These are phyloP conservation scores for Kickxella alabastrina DNA, from an alignment of 192 early-diverging fungal genomes.

Conservation along the genomic window DNA sequence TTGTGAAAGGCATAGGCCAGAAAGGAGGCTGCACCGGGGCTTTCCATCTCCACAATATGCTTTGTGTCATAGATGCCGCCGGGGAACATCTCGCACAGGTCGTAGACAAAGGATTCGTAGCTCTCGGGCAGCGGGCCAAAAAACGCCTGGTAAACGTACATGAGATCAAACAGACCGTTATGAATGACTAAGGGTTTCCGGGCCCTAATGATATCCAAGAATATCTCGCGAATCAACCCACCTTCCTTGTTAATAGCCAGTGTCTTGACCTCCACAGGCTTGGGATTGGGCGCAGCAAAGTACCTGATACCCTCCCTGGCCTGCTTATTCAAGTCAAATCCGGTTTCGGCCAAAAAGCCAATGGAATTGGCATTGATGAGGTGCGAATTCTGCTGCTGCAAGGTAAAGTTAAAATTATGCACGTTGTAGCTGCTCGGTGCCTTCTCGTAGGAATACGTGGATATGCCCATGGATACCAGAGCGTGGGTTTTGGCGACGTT, in stretches of 20 bases:
- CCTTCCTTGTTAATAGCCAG: constrained; percentile 33
- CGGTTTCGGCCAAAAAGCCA: constrained; percentile 76
- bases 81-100: constrained; percentile 77
- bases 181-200: constrained; percentile 78
- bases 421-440: constrained; percentile 61
- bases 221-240: constrained; percentile 55
- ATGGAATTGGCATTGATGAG: constrained; percentile 66
- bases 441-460: constrained; percentile 21
- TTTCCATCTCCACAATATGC: constrained; percentile 57
- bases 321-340: constrained; percentile 81
- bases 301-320: constrained; percentile 78
- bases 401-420: constrained; percentile 52
- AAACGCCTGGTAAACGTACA: constrained; percentile 90
- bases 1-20: constrained; percentile 46
- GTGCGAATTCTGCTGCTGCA: constrained; percentile 59
- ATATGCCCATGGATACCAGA: constrained; percentile 79
- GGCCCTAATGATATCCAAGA: constrained; percentile 49
- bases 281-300: constrained; percentile 53
- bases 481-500: constrained; percentile 72
- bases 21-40: constrained; percentile 24
- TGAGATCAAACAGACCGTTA: constrained; percentile 91
- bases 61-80: constrained; percentile 94
- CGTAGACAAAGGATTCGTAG: constrained; percentile 68
- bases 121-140: constrained; percentile 71
- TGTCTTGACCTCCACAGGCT: constrained; percentile 25